phyloP scores from a whole-genome alignment of 1,284 basidiomycete genomes.

The Pseudozyma sp. region DNA sequence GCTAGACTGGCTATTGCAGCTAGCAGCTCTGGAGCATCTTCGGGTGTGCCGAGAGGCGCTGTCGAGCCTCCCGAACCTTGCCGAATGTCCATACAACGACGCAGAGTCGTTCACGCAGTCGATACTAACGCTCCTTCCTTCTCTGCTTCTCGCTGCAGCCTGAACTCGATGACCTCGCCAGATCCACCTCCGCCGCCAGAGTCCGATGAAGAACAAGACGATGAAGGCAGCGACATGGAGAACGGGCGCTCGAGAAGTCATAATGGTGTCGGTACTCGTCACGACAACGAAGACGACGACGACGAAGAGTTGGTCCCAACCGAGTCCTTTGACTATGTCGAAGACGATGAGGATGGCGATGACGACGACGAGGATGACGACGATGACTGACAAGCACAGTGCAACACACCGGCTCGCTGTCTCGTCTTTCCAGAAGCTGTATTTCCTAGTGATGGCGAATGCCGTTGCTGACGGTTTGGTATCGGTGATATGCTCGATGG shows the following conservation, averaged over 20 bases:
- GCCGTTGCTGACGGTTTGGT: conserved; percentile 2
- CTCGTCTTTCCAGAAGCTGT: too few relatives aligned
- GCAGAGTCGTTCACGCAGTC: background rate
- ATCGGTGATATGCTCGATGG: conserved; percentile 13
- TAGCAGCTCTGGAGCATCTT: too few relatives aligned
- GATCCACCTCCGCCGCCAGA: conserved; percentile 38
- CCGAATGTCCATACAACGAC: too few relatives aligned
- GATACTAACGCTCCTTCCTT: conserved; percentile 2
- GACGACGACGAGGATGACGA: conserved; percentile 8
- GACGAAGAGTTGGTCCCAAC: conserved; percentile 11
- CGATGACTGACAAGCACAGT: background rate
- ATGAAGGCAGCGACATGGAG: background rate
- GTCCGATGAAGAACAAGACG: conserved; percentile 10
- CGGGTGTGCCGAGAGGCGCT: too few relatives aligned
- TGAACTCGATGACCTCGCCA: conserved; percentile 45
- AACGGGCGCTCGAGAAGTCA: background rate
- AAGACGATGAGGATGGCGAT: conserved; percentile 11
- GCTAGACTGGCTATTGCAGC: too few relatives aligned
- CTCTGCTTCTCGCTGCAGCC: conserved; percentile 5
- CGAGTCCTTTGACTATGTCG: conserved; percentile 12
- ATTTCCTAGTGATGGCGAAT: too few relatives aligned
- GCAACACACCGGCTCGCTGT: too few relatives aligned
- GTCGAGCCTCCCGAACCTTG: too few relatives aligned
- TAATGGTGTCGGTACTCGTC: background rate
- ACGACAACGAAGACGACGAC: background rate